Evolutionary conservation across 2,329 filamentous ascomycete genomes (phyloP), one percentile per base, ranked within the genome.

Genomic region (Endocalyx cinctus): DNA sequence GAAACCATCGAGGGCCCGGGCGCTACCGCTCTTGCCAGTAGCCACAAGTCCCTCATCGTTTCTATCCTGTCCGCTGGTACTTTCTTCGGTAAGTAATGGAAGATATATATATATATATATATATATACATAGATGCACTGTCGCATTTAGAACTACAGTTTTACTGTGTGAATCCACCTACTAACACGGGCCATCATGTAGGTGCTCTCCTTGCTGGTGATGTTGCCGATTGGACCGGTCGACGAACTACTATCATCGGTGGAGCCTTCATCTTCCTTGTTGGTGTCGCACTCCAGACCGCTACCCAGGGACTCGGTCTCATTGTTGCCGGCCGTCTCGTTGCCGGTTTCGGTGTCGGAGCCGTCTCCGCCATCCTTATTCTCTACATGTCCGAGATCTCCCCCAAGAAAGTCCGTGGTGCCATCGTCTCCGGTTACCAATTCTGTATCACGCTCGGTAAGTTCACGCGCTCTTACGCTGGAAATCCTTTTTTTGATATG

Each of bases 341-440:
- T 49, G 80, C 84, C 29, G 85, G 85, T 58, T 58, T 87, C 36
- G 85, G 85, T 70, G 83, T 88, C 50, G 85, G 84, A 54, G 87
- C 87, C 57, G 82, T 85, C 47, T 87, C 82, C 7, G 82, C 84
- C 51, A 79, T 87, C 51, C 79, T 88, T 60, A 86, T 88, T 54
- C 70, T 88, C 41, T 89, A 92, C 75, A 90, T 92, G 85, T 87
- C 82, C 30, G 86, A 89, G 64, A 86, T 89, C 55, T 70, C 66
- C 43, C 82, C 82, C 38, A 75, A 73, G 59, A 86, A 84, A 60
- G 81, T 92, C 45, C 77, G 85, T 52, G 84, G 84, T 54, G 80
- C 84, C 35, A 73, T 89, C 31, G 85, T 90, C n/a, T 77, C 82
- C 2, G 83, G 82, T 5, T 89, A 89, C 67, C 84, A 89, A 57